These are phyloP conservation scores for Trypanosoma avium DNA, from an alignment of 208 protist genomes.

Conservation along the genomic window DNA sequence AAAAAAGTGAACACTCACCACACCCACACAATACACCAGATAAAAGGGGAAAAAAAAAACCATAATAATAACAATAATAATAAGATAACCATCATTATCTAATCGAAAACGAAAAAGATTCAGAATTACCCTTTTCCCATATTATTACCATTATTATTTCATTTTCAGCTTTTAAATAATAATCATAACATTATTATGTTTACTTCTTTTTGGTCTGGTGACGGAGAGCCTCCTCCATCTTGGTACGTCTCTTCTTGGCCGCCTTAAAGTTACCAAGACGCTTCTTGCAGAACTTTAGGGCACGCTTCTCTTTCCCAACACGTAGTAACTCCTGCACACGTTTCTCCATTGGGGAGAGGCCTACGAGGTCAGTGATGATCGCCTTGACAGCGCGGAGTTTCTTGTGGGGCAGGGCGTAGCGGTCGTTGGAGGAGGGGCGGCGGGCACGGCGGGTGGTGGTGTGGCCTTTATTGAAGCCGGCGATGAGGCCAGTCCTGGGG, in stretches of 20 bases:
- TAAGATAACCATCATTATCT: no score
- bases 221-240: constrained; percentile 91
- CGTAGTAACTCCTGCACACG: constrained; percentile 94
- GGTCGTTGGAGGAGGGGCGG: constrained; percentile 72
- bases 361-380: constrained; percentile 89
- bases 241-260: constrained; percentile 92
- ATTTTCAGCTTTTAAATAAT: neutral
- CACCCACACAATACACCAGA: no score
- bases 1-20: no score
- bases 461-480: constrained; percentile 93
- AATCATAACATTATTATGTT: no score
- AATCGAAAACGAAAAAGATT: no score
- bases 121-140: no score
- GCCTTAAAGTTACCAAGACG: constrained; percentile 87
- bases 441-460: constrained; percentile 85
- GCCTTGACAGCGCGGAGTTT: constrained; percentile 89
- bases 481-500: constrained; percentile 87
- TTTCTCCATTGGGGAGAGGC: constrained; percentile 92
- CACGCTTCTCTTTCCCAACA: constrained; percentile 95
- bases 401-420: constrained; percentile 88
- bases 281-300: constrained; percentile 95
- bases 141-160: no score
- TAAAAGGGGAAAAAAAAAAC: no score
- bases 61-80: no score
- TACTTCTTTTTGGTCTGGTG: constrained; percentile 87